A percentile compares a stretch with the other conserved stretches of the same genome.
phyloP scores from a whole-genome alignment of 202 grass and related monocot species.

The Panicum hallii region DNA sequence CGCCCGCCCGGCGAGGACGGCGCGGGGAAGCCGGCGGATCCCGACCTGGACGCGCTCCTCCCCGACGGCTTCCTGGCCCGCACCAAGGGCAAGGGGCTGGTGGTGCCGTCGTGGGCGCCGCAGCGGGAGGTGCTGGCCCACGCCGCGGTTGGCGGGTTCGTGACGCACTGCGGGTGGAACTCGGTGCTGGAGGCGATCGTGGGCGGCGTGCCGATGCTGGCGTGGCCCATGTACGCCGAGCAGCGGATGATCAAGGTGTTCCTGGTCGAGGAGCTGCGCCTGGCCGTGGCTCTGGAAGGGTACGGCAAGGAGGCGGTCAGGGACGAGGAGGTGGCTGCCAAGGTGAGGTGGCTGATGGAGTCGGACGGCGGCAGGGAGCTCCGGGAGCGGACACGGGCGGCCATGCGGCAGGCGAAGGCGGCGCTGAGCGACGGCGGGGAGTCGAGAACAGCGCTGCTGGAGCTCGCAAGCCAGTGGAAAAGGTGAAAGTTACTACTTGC shows the following conservation, averaged over 20 bases:
- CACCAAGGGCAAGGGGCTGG: slow-evolving; percentile 46
- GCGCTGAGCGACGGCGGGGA: slow-evolving; percentile 52
- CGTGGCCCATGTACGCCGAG: slow-evolving; percentile 60
- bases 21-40: neutral
- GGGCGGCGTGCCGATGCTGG: slow-evolving; percentile 59
- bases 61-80: slow-evolving; percentile 22
- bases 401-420: slow-evolving; percentile 23
- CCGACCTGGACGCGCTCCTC: neutral
- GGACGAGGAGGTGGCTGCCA: slow-evolving; percentile 51
- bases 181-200: slow-evolving; percentile 55
- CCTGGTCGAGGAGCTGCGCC: slow-evolving; percentile 36
- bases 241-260: slow-evolving; percentile 61
- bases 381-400: slow-evolving; percentile 1
- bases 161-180: slow-evolving; percentile 78
- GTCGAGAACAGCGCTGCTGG: neutral
- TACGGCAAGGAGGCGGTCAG: slow-evolving; percentile 27
- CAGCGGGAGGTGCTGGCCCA: slow-evolving; percentile 55
- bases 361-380: slow-evolving; percentile 50
- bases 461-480: slow-evolving; percentile 35
- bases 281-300: slow-evolving; percentile 49
- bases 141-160: slow-evolving; percentile 54
- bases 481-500: neutral
- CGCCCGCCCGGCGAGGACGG: neutral
- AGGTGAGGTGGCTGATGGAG: slow-evolving; percentile 58
- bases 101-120: slow-evolving; percentile 65